Evolutionary conservation across 2,329 filamentous ascomycete genomes (phyloP), one percentile per base, ranked within the genome.

Genomic region (Penicillium sp.): DNA sequence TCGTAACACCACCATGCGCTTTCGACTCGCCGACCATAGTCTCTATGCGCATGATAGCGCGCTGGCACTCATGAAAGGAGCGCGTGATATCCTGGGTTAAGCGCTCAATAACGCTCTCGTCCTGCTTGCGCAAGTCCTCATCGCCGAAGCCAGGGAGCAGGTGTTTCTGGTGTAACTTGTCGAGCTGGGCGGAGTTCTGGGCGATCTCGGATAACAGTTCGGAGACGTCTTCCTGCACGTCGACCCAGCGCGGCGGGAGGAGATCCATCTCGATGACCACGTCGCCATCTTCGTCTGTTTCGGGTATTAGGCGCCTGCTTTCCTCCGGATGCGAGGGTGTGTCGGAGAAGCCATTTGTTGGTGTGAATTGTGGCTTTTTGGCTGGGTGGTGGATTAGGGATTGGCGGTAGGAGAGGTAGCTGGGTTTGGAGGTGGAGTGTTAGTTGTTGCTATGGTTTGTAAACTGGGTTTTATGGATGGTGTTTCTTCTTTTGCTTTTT

Each of bases 351-450:
- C 82, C 83, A 80, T 84, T 82, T 67, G 81, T 76, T 55, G 83
- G 76, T 55, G 80, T 75, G 78, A 89, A 89, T 68, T 87, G 87
- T 65, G 87, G 86, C 78, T 92, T 91, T 78, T 95, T 92, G 60
- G 87, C 85, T 53, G 94, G 94, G 74, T 97, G 92, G 76, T 97
- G 94, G 69, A 92, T 87, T 78, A 97, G 97, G 70, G 93, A 97
- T 80, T 99, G 94, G 71, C 94, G 92, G 82, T 97, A 99, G 76
- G 94, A 97, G 75, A 99, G 94, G 76, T 95, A 99, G 74, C 93
- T 96, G 56, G 64, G 61, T 31, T 50, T 34, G 19, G 51, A 34
- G 40, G 49, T 58, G 50, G 60, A 55, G 10, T 36, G 53, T 63
- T 60, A 61, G 63, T 58, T 62, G 5, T 7, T 53, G 43, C 4